Evolutionary conservation across 2,329 filamentous ascomycete species (phyloP).

Genomic region (Leptographium radiaticola): DNA sequence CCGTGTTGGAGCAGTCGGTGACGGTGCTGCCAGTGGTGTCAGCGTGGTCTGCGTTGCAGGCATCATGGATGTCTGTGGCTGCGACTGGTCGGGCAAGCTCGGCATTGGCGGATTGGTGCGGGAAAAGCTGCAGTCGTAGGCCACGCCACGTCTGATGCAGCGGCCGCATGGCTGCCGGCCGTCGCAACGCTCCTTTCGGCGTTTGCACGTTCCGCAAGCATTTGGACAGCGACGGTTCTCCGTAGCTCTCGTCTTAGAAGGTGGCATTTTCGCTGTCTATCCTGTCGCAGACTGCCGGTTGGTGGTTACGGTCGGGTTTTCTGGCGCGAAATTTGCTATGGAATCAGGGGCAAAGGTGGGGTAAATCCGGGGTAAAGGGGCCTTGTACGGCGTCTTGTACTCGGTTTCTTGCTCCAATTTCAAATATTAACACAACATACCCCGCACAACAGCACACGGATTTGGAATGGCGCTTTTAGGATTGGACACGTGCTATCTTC

Average conservation of each 20-base stretch:
- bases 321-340: not conserved
- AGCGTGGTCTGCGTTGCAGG: too few relatives aligned
- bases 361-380: too few relatives aligned
- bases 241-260: conserved; percentile 9
- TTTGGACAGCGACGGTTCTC: conserved; percentile 16
- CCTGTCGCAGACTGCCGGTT: too few relatives aligned
- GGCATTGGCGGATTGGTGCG: not conserved
- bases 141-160: conserved; percentile 14
- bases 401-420: too few relatives aligned
- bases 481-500: too few relatives aligned
- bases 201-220: conserved; percentile 17
- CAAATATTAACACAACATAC: too few relatives aligned
- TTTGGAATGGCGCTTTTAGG: too few relatives aligned
- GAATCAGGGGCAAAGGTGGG: too few relatives aligned
- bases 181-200: conserved; percentile 18
- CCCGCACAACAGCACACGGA: too few relatives aligned
- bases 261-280: conserved; percentile 10
- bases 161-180: conserved; percentile 15
- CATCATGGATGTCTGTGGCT: not conserved
- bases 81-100: not conserved
- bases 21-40: too few relatives aligned
- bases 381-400: too few relatives aligned
- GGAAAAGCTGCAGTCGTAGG: conserved; percentile 10
- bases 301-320: not conserved
- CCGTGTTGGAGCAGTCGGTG: too few relatives aligned